Conservation (phyloP, 768 basidiomycete species). For the Phaeotremella skinneri region DNA sequence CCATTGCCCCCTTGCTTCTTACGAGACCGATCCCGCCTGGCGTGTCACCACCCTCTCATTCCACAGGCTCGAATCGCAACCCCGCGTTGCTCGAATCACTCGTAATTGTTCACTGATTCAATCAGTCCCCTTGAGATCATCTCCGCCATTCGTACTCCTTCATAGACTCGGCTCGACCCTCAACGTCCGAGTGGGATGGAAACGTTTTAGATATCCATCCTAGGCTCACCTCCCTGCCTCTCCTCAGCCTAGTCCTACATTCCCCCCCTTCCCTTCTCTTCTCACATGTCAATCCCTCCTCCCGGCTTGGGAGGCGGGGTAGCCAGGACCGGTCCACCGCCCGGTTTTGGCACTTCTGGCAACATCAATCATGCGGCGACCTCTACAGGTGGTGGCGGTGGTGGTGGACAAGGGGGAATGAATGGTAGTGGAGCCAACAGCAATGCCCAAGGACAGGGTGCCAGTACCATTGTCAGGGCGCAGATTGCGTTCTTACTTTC, state of each 20-base stretch:
- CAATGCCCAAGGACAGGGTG: conserved; percentile 23
- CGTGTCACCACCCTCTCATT: too few species aligned
- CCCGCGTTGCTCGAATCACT: neutral
- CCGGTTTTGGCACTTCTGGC: conserved; percentile 30
- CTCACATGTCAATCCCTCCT: conserved; percentile 44
- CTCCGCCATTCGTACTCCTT: too few species aligned
- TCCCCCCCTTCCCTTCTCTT: neutral
- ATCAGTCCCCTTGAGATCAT: neutral
- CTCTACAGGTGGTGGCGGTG: conserved; percentile 12
- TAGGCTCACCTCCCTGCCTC: conserved; percentile 2
- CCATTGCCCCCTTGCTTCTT: too few species aligned
- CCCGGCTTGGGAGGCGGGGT: conserved; percentile 46
- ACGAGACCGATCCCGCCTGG: too few species aligned
- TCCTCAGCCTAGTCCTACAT: neutral
- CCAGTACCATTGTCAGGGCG: conserved; percentile 54
- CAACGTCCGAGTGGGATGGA: neutral
- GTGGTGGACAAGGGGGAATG: conserved; percentile 1
- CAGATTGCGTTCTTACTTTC: conserved; percentile 97
- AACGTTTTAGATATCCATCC: neutral
- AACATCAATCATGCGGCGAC: neutral
- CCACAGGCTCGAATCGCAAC: too few species aligned
- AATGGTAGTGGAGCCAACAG: conserved; percentile 16
- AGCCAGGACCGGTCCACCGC: conserved; percentile 42
- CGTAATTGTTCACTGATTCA: neutral
- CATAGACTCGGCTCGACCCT: neutral